phyloP scores from a whole-genome alignment of 2,329 filamentous ascomycete species.

The Fonsecaea erecta region DNA sequence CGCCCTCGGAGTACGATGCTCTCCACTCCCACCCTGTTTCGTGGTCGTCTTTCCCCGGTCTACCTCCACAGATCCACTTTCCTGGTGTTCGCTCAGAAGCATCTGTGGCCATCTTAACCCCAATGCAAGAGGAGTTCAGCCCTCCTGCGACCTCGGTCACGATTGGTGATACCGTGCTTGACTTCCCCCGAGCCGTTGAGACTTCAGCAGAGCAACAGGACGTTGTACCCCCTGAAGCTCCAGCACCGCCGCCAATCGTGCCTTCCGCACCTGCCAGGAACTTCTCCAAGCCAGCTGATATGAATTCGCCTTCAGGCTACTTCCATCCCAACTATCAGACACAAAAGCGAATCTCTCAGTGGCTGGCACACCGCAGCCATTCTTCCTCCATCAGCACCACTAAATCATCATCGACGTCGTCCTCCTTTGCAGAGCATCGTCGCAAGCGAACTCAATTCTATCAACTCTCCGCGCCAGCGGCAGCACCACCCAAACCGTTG shows the following conservation, averaged over 20 bases:
- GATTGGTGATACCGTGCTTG: constrained; percentile 29
- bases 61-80: constrained; percentile 39
- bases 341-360: constrained; percentile 35
- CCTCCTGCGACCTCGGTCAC: constrained; percentile 33
- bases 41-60: constrained; percentile 37
- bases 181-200: constrained; percentile 28
- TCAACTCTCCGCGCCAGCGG: constrained; percentile 30
- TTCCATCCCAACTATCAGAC: constrained; percentile 33
- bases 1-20: constrained; percentile 37
- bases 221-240: not conserved
- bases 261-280: constrained; percentile 19
- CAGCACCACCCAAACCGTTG: constrained; percentile 30
- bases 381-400: constrained; percentile 35
- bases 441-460: constrained; percentile 37
- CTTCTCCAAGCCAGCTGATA: constrained; percentile 30
- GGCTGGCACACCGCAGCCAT: constrained; percentile 32
- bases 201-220: not conserved
- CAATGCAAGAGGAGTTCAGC: constrained; percentile 38
- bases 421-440: constrained; percentile 37
- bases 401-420: constrained; percentile 31
- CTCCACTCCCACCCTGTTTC: constrained; percentile 38
- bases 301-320: constrained; percentile 17
- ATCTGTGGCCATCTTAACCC: constrained; percentile 33
- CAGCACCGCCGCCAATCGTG: constrained; percentile 17
- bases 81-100: constrained; percentile 36